A percentile compares a stretch with the other conserved stretches of the same genome.
phyloP scores from a whole-genome alignment of 2,329 filamentous ascomycete species.

The Verticillium albo-atrum region DNA sequence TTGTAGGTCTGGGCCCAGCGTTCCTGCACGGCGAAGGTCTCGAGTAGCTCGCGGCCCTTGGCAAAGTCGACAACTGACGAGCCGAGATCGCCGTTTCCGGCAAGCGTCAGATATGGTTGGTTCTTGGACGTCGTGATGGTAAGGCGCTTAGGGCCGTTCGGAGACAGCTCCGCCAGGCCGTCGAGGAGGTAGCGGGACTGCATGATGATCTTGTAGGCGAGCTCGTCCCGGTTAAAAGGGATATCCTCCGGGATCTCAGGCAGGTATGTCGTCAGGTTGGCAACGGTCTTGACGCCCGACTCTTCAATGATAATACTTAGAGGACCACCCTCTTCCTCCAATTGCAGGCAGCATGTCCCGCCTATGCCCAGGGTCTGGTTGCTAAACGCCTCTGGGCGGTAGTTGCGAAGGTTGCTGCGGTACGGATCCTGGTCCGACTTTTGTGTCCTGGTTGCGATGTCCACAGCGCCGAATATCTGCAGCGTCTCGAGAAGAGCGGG shows the following conservation, averaged over 20 bases:
- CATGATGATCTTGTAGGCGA: constrained; percentile 95
- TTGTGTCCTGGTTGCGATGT: constrained; percentile 53
- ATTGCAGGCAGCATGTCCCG: constrained; percentile 81
- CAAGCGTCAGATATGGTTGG: constrained; percentile 70
- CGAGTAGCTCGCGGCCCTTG: constrained; percentile 61
- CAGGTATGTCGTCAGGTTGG: constrained; percentile 84
- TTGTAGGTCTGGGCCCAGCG: constrained; percentile 71
- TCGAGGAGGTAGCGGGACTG: constrained; percentile 69
- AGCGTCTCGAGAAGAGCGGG: constrained; percentile 86
- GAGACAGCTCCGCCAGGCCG: constrained; percentile 63
- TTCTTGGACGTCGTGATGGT: constrained; percentile 61
- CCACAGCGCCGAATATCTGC: constrained; percentile 89
- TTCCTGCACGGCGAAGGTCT: constrained; percentile 64
- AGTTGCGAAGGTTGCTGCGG: constrained; percentile 56
- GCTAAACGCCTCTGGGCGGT: constrained; percentile 71
- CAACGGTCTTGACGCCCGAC: constrained; percentile 80
- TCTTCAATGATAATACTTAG: constrained; percentile 86
- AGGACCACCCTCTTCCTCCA: constrained; percentile 68
- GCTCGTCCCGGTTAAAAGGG: constrained; percentile 74
- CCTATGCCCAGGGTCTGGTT: constrained; percentile 78
- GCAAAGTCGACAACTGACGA: constrained; percentile 64
- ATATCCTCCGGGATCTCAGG: constrained; percentile 74
- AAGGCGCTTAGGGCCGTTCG: constrained; percentile 68
- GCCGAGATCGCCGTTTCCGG: constrained; percentile 56
- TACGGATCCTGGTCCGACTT: constrained; percentile 57